Conservation (phyloP, 169 alveolate species). For the Plasmodium knowlesi region DNA sequence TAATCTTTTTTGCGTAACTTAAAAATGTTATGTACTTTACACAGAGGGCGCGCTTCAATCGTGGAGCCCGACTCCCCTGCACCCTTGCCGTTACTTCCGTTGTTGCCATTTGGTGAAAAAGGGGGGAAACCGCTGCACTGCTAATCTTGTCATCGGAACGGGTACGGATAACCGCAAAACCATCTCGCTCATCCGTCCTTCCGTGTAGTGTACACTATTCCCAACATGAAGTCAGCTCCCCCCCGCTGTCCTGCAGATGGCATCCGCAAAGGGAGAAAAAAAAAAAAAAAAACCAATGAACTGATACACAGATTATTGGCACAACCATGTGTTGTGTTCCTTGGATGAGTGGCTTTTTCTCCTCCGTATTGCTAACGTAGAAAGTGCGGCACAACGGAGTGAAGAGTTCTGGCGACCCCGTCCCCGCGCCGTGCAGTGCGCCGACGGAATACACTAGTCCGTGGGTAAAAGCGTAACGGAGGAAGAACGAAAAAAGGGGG, state of each 20-base stretch:
- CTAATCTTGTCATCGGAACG: background rate
- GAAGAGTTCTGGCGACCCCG: background rate
- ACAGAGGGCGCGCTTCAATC: conserved; percentile 14
- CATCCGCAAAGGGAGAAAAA: background rate
- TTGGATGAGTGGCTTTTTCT: background rate
- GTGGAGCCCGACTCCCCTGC: background rate
- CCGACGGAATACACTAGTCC: background rate
- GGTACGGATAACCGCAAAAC: background rate
- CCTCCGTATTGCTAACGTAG: background rate
- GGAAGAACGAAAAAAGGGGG: background rate
- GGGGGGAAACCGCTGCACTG: background rate
- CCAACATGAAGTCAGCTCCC: background rate
- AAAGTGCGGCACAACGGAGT: background rate
- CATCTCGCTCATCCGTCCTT: background rate
- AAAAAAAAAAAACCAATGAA: background rate
- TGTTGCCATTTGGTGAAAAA: background rate
- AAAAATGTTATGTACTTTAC: conserved; percentile 41
- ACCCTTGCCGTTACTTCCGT: background rate
- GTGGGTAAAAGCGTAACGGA: background rate
- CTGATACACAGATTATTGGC: background rate
- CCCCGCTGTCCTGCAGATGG: background rate
- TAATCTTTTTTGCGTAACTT: conserved; percentile 8
- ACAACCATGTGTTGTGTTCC: background rate
- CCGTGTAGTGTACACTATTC: background rate
- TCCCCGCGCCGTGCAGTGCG: background rate